Percentiles rank a stretch among this genome's conserved stretches.
phyloP scores from a whole-genome alignment of 768 basidiomycete species.

The Boletus eberwhitei region DNA sequence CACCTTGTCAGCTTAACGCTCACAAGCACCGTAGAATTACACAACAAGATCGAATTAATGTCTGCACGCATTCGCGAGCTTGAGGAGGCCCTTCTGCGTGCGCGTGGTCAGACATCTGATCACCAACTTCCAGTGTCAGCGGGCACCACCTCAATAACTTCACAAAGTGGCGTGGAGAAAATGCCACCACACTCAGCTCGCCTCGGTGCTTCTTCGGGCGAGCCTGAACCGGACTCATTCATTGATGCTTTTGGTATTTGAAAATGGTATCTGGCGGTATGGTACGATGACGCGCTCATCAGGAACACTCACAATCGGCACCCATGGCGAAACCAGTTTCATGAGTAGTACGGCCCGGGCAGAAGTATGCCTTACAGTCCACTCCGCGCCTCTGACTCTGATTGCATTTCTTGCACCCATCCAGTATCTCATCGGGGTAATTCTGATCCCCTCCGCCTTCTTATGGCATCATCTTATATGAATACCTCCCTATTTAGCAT shows the following conservation, averaged over 20 bases:
- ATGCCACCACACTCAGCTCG: conserved; percentile 10
- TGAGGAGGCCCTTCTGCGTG: conserved; percentile 51
- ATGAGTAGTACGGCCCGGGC: conserved; percentile 65
- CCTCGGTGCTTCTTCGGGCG: conserved; percentile 6
- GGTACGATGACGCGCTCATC: neutral
- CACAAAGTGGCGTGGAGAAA: conserved; percentile 26
- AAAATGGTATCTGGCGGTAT: too few species aligned
- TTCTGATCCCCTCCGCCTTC: neutral
- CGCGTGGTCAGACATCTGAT: conserved; percentile 48
- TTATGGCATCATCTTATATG: neutral
- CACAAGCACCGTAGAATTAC: conserved; percentile 68
- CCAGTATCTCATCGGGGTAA: conserved; percentile 60
- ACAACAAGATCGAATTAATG: conserved; percentile 58
- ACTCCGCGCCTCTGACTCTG: neutral
- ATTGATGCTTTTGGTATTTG: conserved; percentile 49
- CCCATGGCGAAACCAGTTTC: conserved; percentile 52
- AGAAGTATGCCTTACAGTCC: conserved; percentile 45
- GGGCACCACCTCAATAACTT: conserved; percentile 21
- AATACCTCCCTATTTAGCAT: conserved; percentile 17
- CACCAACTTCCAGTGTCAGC: conserved; percentile 49
- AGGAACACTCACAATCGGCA: conserved; percentile 60
- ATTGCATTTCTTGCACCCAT: neutral
- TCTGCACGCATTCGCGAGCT: conserved; percentile 56
- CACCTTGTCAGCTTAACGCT: conserved; percentile 47
- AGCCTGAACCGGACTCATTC: conserved; percentile 41